These are phyloP conservation scores for Stephanodiscus triporus DNA, from an alignment of 108 stramenopile genomes.

Conservation along the genomic window DNA sequence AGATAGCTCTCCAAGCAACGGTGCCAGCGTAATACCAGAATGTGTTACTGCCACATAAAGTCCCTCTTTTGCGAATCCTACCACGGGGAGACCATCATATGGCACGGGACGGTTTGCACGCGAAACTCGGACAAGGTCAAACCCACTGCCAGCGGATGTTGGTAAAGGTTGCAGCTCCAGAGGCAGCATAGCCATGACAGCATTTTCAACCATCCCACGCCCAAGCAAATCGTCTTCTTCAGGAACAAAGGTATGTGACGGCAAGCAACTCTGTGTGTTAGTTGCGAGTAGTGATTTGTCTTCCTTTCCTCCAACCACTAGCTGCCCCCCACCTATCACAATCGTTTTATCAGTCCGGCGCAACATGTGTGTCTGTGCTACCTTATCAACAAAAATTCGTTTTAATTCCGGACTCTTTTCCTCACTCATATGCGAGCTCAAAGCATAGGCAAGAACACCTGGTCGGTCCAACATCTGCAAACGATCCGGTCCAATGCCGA, in stretches of 20 bases:
- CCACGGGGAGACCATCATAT: slow-evolving; percentile 62
- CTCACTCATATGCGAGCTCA: slow-evolving; percentile 1
- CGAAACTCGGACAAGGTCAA: slow-evolving; percentile 13
- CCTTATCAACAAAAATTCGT: slow-evolving; percentile 62
- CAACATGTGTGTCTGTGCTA: slow-evolving; percentile 58
- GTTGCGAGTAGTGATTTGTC: background rate
- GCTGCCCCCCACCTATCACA: slow-evolving; percentile 60
- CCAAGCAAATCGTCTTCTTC: slow-evolving; percentile 22
- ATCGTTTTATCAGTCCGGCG: slow-evolving; percentile 58
- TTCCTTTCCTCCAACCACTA: slow-evolving; percentile 57
- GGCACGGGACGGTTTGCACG: slow-evolving; percentile 71
- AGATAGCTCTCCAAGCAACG: slow-evolving; percentile 57
- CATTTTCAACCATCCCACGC: slow-evolving; percentile 27
- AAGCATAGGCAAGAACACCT: slow-evolving; percentile 49
- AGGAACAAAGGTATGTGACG: background rate
- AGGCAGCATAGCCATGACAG: slow-evolving; percentile 11
- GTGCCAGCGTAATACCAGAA: slow-evolving; percentile 69
- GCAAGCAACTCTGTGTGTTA: background rate
- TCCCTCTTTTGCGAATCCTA: slow-evolving; percentile 54
- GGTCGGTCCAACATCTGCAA: slow-evolving; percentile 51
- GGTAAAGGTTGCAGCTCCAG: slow-evolving; percentile 15
- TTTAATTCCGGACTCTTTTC: slow-evolving; percentile 1
- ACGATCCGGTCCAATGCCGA: slow-evolving; percentile 27
- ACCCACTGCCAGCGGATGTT: slow-evolving; percentile 8
- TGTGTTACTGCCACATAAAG: slow-evolving; percentile 62